phyloP scores from a whole-genome alignment of 805 yeast species.

The Candida jianshihensis region DNA sequence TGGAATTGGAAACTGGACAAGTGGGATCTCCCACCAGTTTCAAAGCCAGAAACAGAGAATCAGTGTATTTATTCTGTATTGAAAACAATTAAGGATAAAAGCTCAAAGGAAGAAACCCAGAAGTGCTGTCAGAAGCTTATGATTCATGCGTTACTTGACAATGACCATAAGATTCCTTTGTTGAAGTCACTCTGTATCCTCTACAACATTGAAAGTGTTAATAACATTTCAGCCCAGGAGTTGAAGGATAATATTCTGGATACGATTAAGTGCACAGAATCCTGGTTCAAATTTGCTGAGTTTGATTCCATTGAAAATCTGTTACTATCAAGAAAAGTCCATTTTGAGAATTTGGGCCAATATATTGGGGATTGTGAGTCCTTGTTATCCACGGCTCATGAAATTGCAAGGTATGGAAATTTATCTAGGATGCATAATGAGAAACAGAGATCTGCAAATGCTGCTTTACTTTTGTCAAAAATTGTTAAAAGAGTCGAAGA shows the following conservation, averaged over 20 bases:
- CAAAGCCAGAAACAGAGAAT: slow-evolving; percentile 29
- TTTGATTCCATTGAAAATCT: slow-evolving; percentile 35
- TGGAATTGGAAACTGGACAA: slow-evolving; percentile 72
- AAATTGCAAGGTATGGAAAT: slow-evolving; percentile 35
- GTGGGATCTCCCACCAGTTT: slow-evolving; percentile 65
- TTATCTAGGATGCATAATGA: slow-evolving; percentile 32
- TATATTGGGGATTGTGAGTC: slow-evolving; percentile 8
- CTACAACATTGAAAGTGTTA: slow-evolving; percentile 11
- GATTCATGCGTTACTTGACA: slow-evolving; percentile 3
- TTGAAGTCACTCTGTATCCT: slow-evolving; percentile 6
- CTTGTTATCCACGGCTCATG: slow-evolving; percentile 25
- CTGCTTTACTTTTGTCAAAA: slow-evolving; percentile 38
- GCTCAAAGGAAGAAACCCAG: slow-evolving; percentile 12
- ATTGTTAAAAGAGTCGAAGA: slow-evolving; percentile 21
- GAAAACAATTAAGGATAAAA: slow-evolving; percentile 36
- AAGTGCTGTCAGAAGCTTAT: slow-evolving; percentile 15
- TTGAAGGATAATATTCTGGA: slow-evolving; percentile 2
- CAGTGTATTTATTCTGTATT: slow-evolving; percentile 46
- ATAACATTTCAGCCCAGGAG: not conserved
- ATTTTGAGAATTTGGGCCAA: slow-evolving; percentile 11
- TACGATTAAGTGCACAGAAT: slow-evolving; percentile 8
- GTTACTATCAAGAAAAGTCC: slow-evolving; percentile 35
- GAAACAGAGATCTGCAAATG: slow-evolving; percentile 44
- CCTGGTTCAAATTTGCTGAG: slow-evolving; percentile 34
- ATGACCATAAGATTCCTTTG: slow-evolving; percentile 6